Evolutionary conservation across 768 basidiomycete species (phyloP), one percentile per base, ranked within the genome.

Genomic region (Dendrothele bispora): DNA sequence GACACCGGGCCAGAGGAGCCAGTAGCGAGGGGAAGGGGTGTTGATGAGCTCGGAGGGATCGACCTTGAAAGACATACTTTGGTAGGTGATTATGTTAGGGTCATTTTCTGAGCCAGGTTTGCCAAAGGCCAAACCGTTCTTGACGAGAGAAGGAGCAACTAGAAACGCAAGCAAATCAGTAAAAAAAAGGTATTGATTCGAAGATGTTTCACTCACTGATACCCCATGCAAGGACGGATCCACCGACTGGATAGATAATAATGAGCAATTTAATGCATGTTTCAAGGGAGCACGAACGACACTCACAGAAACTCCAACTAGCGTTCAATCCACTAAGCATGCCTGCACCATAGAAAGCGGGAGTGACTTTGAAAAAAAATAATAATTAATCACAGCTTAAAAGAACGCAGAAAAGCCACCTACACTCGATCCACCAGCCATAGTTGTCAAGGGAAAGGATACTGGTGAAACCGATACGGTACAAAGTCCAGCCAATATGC

Each of bases 1-100:
- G 50, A 82, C 75, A 60, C 82, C 82, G 29, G 80, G 81, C 82
- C 80, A 82, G 28, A 82, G 62, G 39, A 83, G 67, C 82, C 81
- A 82, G 62, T 82, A 81, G 25, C 79, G 74, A 12, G 79, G 76
- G 18, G 79, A 82, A 1, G 80, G 79, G 61, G 68, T n/a, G n/a
- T n/a, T n/a, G n/a, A n/a, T n/a, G n/a, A n/a, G n/a, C n/a, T n/a
- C n/a, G n/a, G n/a, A n/a, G n/a, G n/a, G n/a, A n/a, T n/a, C n/a
- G n/a, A n/a, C n/a, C n/a, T n/a, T n/a, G n/a, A n/a, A n/a, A n/a
- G n/a, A n/a, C n/a, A n/a, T n/a, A n/a, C n/a, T n/a, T n/a, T n/a
- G n/a, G n/a, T n/a, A n/a, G n/a, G n/a, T n/a, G n/a, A n/a, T n/a
- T n/a, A n/a, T n/a, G n/a, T n/a, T n/a, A n/a, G n/a, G n/a, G n/a